Conservation (phyloP, 129 eudicot genomes). For the Flaveria sonorensis region DNA sequence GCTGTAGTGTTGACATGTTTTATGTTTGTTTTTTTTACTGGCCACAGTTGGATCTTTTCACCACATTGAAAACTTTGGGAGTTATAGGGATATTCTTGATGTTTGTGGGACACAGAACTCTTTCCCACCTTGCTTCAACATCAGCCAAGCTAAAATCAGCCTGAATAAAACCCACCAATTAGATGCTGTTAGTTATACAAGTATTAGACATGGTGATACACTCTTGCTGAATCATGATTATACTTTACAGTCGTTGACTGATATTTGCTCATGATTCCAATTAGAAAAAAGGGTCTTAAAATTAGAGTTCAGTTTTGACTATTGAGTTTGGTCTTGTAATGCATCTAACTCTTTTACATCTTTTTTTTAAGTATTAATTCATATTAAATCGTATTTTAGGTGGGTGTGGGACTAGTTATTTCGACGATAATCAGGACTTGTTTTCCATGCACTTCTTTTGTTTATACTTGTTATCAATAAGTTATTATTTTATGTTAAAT, state of each 20-base stretch:
- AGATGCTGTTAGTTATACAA: conserved; percentile 22
- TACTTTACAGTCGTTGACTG: too few relatives aligned
- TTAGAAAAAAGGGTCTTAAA: neutral
- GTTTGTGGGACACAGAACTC: conserved; percentile 88
- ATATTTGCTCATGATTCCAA: neutral
- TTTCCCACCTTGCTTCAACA: conserved; percentile 75
- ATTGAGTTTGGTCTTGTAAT: conserved; percentile 27
- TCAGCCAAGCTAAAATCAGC: conserved; percentile 88
- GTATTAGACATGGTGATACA: conserved; percentile 19
- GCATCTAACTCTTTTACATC: conserved; percentile 11
- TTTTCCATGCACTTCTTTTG: neutral
- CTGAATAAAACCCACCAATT: conserved; percentile 32
- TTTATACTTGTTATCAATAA: neutral
- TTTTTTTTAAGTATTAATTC: neutral
- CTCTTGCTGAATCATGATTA: conserved; percentile 24
- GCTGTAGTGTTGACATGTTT: neutral
- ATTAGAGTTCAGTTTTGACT: conserved; percentile 32
- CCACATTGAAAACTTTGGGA: conserved; percentile 80
- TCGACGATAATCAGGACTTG: neutral
- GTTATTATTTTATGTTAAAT: too few relatives aligned
- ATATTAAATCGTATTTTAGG: neutral
- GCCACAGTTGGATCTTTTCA: conserved; percentile 85
- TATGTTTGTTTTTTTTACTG: neutral
- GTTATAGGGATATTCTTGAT: conserved; percentile 76
- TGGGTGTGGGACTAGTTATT: neutral